Conservation (phyloP, 352 stramenopile genomes). For the Phytophthora ohioensis region DNA sequence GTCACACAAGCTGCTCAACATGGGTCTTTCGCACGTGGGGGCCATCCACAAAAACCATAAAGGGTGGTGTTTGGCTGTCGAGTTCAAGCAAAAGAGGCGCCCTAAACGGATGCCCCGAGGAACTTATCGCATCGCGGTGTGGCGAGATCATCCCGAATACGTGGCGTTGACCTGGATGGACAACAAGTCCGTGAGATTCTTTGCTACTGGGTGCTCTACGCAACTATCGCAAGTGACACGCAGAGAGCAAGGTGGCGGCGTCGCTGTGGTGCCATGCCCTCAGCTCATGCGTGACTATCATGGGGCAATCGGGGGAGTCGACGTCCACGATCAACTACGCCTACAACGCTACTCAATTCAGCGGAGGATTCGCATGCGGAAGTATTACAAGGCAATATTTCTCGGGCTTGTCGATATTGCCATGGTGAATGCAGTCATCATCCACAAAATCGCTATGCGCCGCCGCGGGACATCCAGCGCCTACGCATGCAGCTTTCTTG, state of each 20-base stretch:
- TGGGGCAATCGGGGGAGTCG: too few relatives aligned
- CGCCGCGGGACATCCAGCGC: not conserved
- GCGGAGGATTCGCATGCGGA: not conserved
- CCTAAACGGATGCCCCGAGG: not conserved
- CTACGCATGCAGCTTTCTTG: not conserved
- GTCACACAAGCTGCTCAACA: not conserved
- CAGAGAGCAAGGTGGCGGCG: not conserved
- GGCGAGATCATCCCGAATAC: not conserved
- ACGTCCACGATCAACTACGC: too few relatives aligned
- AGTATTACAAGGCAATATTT: slow-evolving; percentile 1
- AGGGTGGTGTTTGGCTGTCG: not conserved
- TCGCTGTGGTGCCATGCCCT: not conserved
- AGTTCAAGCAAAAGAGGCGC: not conserved
- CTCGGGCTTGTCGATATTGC: not conserved
- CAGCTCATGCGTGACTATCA: not conserved
- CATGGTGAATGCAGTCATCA: not conserved
- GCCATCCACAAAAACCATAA: not conserved
- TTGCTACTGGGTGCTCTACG: not conserved
- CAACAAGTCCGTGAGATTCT: not conserved
- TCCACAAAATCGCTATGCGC: not conserved
- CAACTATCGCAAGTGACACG: not conserved
- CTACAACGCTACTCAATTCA: not conserved
- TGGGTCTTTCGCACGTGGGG: not conserved
- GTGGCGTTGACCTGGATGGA: not conserved
- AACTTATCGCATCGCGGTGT: not conserved